phyloP scores from a whole-genome alignment of 1,284 basidiomycete species.

The Ustilago curta region DNA sequence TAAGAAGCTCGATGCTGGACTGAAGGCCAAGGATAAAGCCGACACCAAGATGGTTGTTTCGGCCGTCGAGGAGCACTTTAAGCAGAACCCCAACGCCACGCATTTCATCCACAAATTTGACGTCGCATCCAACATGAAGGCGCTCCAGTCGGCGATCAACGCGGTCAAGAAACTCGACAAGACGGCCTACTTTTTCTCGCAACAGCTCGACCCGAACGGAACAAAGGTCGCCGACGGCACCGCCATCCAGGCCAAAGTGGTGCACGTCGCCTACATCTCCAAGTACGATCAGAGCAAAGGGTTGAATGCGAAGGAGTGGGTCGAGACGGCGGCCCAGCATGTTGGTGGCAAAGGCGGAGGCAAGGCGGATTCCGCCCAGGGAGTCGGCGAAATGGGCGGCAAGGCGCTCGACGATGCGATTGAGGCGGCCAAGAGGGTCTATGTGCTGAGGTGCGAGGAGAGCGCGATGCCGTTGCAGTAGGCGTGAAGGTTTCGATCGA shows the following conservation, averaged over 20 bases:
- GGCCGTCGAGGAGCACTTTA: slow-evolving; percentile 79
- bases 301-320: slow-evolving; percentile 64
- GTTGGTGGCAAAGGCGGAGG: slow-evolving; percentile 66
- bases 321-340: slow-evolving; percentile 55
- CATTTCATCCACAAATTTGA: slow-evolving; percentile 80
- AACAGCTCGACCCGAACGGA: slow-evolving; percentile 72
- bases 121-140: slow-evolving; percentile 68
- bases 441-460: slow-evolving; percentile 39
- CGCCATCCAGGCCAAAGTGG: slow-evolving; percentile 77
- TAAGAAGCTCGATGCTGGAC: slow-evolving; percentile 85
- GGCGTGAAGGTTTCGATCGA: no score
- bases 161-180: slow-evolving; percentile 84
- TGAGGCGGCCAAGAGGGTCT: slow-evolving; percentile 43
- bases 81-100: slow-evolving; percentile 78
- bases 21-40: slow-evolving; percentile 83
- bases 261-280: slow-evolving; percentile 88
- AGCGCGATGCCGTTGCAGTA: slow-evolving; percentile 37
- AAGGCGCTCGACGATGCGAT: slow-evolving; percentile 63
- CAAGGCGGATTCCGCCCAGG: slow-evolving; percentile 65
- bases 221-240: slow-evolving; percentile 36
- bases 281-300: slow-evolving; percentile 55
- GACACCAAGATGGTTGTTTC: slow-evolving; percentile 84
- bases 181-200: slow-evolving; percentile 87
- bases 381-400: slow-evolving; percentile 62
- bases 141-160: slow-evolving; percentile 80